Evolutionary conservation across 2,329 filamentous ascomycete genomes (phyloP), one percentile per base, ranked within the genome.

Genomic region (Madurella mycetomatis): DNA sequence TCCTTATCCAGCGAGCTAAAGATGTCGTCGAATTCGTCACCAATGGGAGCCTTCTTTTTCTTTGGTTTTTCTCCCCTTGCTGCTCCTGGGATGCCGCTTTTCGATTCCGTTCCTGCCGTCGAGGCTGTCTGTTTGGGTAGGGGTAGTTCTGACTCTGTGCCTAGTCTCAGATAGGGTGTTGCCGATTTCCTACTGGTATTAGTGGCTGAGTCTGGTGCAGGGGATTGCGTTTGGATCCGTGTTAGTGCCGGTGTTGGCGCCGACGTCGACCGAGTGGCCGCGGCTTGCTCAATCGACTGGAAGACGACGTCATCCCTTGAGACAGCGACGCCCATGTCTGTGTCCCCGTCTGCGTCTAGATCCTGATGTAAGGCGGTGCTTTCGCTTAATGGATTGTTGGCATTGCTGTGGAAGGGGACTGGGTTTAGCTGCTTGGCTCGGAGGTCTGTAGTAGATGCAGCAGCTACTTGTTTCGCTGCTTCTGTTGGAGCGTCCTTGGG

Each of bases 191-290:
- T 49, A 19, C 40, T 17, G 46, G 49, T 9, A 51, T 31, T n/a
- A 87, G 66, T 13, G 78, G 78, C 51, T 76, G 9, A 15, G 25
- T 25, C 25, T 25, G 25, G 25, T 25, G 25, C 25, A 3, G 25
- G 25, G 7, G 25, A 25, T 25, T 25, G 25, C 25, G 25, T 25
- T 9, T 76, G 18, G 90, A 69, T 65, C 83, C 83, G 58, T 90
- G 43, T 34, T 37, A 41, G 8, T 44, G 19, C 30, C 34, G 44
- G 5, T 9, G 45, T n/a, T 11, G 43, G 9, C 34, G 42, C 17
- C 41, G n/a, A 15, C 31, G 18, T 18, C 9, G n/a, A 4, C 16
- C 13, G 18, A 4, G 37, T 16, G 8, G 37, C 12, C 19, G 42
- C 9, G 16, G 37, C 42, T 3, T 25, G 52, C 41, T 57, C 54